phyloP scores from a whole-genome alignment of 1,284 basidiomycete genomes.

The Pyrrhoderma noxium region DNA sequence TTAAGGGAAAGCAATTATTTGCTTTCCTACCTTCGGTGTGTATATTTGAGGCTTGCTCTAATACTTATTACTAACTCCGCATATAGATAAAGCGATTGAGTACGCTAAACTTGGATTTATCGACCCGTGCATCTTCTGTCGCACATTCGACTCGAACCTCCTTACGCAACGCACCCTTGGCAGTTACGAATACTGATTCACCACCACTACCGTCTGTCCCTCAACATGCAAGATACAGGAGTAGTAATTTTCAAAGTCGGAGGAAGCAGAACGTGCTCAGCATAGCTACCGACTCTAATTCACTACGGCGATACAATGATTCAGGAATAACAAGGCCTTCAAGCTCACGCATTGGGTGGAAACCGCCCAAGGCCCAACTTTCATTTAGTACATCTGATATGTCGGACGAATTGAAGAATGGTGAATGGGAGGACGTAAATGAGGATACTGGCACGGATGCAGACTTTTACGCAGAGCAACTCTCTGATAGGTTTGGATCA shows the following conservation, averaged over 20 bases:
- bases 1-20: not conserved
- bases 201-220: not conserved
- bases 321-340: too few species aligned
- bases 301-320: not conserved
- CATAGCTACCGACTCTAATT: conserved; percentile 7
- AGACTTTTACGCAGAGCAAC: conserved; percentile 9
- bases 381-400: not conserved
- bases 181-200: not conserved
- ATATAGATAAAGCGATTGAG: conserved; percentile 4
- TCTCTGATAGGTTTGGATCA: not conserved
- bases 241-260: not conserved
- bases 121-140: not conserved
- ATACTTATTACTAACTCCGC: not conserved
- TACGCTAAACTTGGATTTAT: not conserved
- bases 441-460: not conserved
- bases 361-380: not conserved
- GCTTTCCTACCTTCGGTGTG: conserved; percentile 5
- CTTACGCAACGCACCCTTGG: too few species aligned
- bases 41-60: not conserved
- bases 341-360: too few species aligned
- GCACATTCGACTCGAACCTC: not conserved
- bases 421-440: not conserved
- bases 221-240: not conserved
- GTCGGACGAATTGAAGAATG: not conserved
- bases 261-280: conserved; percentile 9